These are phyloP conservation scores for Ustilago curta DNA, from an alignment of 1,284 basidiomycete genomes.

Conservation along the genomic window DNA sequence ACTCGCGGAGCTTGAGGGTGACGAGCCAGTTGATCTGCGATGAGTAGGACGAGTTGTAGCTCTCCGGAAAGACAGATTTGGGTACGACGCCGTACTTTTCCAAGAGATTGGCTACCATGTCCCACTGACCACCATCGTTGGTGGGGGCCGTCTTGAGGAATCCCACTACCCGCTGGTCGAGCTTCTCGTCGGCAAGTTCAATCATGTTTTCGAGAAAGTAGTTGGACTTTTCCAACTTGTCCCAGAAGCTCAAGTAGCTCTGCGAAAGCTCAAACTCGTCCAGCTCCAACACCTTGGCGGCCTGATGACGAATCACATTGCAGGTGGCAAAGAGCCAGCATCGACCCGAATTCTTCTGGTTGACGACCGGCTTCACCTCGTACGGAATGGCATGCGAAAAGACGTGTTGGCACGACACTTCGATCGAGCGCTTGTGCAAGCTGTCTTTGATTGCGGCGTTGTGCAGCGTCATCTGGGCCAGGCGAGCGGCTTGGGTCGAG, in stretches of 20 bases:
- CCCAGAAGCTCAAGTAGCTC: slow-evolving; percentile 70
- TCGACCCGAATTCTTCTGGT: slow-evolving; percentile 77
- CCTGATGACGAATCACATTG: slow-evolving; percentile 84
- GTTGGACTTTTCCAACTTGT: slow-evolving; percentile 91
- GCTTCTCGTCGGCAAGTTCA: slow-evolving; percentile 80
- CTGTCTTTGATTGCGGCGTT: slow-evolving; percentile 79
- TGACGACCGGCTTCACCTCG: slow-evolving; percentile 80
- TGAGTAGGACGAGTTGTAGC: slow-evolving; percentile 82
- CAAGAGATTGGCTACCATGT: slow-evolving; percentile 87
- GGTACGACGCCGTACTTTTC: slow-evolving; percentile 60
- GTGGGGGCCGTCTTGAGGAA: slow-evolving; percentile 83
- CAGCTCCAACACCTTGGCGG: slow-evolving; percentile 86
- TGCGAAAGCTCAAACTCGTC: slow-evolving; percentile 90
- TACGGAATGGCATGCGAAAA: slow-evolving; percentile 86
- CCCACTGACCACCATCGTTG: slow-evolving; percentile 79
- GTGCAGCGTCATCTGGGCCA: slow-evolving; percentile 83
- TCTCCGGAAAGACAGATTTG: slow-evolving; percentile 85
- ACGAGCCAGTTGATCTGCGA: slow-evolving; percentile 81
- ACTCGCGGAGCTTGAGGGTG: slow-evolving; percentile 90
- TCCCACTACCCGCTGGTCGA: slow-evolving; percentile 84
- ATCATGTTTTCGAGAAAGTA: slow-evolving; percentile 91
- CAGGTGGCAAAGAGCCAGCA: slow-evolving; percentile 64
- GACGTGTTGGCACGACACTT: slow-evolving; percentile 79
- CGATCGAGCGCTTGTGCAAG: slow-evolving; percentile 77
- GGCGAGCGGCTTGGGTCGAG: slow-evolving; percentile 75